Base-by-base conservation (phyloP, 1,284 basidiomycete genomes). In the Apiotrichum brassicae region DNA sequence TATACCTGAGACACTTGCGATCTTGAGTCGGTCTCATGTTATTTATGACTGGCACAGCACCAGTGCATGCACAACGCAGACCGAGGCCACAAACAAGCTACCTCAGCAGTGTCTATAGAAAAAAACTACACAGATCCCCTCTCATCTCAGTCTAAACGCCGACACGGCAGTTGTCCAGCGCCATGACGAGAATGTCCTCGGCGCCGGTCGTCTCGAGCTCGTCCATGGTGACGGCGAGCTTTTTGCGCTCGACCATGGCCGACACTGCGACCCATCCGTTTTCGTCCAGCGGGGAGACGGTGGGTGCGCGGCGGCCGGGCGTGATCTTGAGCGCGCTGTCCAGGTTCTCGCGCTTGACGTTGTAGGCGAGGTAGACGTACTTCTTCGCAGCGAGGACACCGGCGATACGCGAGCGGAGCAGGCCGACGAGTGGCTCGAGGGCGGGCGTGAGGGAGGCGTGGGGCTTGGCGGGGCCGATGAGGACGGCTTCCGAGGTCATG, bases 361-460 rank as follows among this genome's bases (percentile, higher is more conserved):
- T 98, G 79, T 97, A 98, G 64, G 91, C 84, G 70, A 90, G 90
- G 18, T 93, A 76, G 42, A 94, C 86, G 71, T 92, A 97, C 74
- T 82, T 84, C 51, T 78, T 77, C 1, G 95, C 91, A 0, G 95
- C 93, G 52, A 97, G 79, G 37, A 97, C 91, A 56, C 95, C 95
- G 1, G 86, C 86, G 61, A 98, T 88, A 33, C 94, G 88, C 37
- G 80, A 83, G 11, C 87, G 87, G 70, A 99, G 84, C 58, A 87
- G 77, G 13, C 83, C 76, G 71, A 94, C 87, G 48, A 97, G 77
- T 8, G 67, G 62, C 28, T 56, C 62, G 48, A 76, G 67, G 19
- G 70, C 68, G 11, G 85, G 78, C 3, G 79, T 76, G 42, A 85
- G 76, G 3, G 83, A 75, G 0, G 81, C 77, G 73, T 89, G 83